Evolutionary conservation across 768 basidiomycete genomes (phyloP), one percentile per base, ranked within the genome.

Genomic region (Hebeloma cylindrosporum): DNA sequence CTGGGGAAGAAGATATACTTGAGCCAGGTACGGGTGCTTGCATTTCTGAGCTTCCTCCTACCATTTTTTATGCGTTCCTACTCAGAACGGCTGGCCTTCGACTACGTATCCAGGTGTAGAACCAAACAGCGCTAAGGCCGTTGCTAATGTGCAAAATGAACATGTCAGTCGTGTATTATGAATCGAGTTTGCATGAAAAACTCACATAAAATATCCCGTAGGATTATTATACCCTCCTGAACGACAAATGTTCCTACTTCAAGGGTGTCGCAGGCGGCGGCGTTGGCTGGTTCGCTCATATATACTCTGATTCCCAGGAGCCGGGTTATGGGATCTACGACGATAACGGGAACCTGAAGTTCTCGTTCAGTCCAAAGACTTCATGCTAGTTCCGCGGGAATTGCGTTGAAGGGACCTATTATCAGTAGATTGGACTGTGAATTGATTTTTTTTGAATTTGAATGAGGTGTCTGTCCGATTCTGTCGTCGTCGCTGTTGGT

Each of bases 41-140:
- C n/a, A n/a, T n/a, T 14, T 10, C 9, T 18, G 7, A 25, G 10
- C 7, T 18, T 20, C 20, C 18, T 21, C 9, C 10, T n/a, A 40
- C n/a, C 1, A 5, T 23, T 40, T 4, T 21, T 45, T 3, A 42
- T 14, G n/a, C 30, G 9, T 1, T 2, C n/a, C 16, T 31, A 3
- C n/a, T n/a, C 46, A 88, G 86, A 88, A 87, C 58, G 85, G 86
- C 28, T 88, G 85, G 86, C 86, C 87, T 1, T 86, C 84, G 0
- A 68, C 69, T 35, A 82, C 81, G 1, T 88, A 75, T 13, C 26
- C 59, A 1, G 69, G 77, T 7, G 83, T 88, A 8, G 69, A 85
- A 48, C 78, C 85, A 2, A 88, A 88, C 59, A 83, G 79, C 50
- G 69, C 71, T 0, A 47, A 58, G 35, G 86, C 87, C 3, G 73